Percentiles rank a stretch among this genome's conserved stretches.
Evolutionary conservation across 1,139 yeast genomes (phyloP).

Genomic region (Scheffersomyces titani): DNA sequence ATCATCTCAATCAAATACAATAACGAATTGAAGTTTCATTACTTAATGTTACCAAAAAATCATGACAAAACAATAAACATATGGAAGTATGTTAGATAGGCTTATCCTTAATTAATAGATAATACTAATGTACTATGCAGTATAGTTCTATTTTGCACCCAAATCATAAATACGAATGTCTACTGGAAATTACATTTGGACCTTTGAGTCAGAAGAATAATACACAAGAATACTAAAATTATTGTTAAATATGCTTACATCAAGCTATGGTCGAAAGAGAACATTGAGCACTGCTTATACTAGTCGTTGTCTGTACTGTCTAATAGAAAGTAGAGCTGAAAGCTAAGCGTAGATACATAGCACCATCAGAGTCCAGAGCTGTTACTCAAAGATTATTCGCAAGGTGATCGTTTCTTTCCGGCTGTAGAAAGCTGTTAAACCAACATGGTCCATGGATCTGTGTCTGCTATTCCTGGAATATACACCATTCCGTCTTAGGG

Average conservation of each 20-base stretch:
- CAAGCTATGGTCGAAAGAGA: too few species aligned
- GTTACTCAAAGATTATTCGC: too few species aligned
- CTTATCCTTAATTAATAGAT: not conserved
- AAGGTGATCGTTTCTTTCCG: too few species aligned
- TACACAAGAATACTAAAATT: too few species aligned
- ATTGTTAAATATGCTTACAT: too few species aligned
- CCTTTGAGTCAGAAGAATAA: too few species aligned
- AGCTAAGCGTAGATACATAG: too few species aligned
- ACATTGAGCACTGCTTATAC: too few species aligned
- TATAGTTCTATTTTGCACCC: not conserved
- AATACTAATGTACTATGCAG: not conserved
- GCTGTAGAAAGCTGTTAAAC: too few species aligned
- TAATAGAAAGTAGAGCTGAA: too few species aligned
- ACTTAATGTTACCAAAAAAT: constrained; percentile 45
- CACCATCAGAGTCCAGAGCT: too few species aligned
- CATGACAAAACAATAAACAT: constrained; percentile 30
- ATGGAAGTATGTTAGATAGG: constrained; percentile 23
- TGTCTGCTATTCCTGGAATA: not conserved
- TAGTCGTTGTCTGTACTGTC: too few species aligned
- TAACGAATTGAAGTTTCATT: constrained; percentile 34
- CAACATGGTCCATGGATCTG: not conserved
- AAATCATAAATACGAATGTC: not conserved
- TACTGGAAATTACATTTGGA: not conserved
- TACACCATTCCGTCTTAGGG: not conserved
- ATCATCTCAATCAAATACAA: constrained; percentile 31